phyloP scores from a whole-genome alignment of 2,329 filamentous ascomycete species.

The Arthrobotrys iridis region DNA sequence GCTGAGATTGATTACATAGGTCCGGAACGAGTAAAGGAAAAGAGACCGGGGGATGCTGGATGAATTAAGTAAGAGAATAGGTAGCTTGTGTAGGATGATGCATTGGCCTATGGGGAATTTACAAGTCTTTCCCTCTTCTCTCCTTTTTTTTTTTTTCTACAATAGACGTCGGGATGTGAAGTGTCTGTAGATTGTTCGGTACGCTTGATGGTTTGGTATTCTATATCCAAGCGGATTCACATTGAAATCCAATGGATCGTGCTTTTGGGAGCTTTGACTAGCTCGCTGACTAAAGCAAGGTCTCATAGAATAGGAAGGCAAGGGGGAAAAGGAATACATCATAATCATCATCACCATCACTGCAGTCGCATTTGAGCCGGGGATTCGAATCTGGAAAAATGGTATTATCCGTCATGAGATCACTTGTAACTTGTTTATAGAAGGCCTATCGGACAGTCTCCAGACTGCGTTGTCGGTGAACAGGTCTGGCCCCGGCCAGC shows the following conservation, averaged over 20 bases:
- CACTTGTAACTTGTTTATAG: background rate
- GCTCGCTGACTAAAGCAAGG: no score
- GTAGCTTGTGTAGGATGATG: conserved; percentile 12
- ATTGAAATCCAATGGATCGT: no score
- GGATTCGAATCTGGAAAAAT: conserved; percentile 8
- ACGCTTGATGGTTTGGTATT: background rate
- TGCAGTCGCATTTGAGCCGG: background rate
- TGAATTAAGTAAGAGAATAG: conserved; percentile 17
- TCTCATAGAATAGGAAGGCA: background rate
- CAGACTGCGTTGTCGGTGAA: conserved; percentile 11
- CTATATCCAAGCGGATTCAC: background rate
- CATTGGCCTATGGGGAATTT: conserved; percentile 17
- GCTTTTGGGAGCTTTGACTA: no score
- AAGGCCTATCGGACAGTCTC: conserved; percentile 6
- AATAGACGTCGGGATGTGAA: background rate
- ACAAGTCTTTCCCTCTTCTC: no score
- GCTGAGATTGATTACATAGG: background rate
- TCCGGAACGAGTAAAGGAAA: conserved; percentile 2
- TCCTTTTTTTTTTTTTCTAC: no score
- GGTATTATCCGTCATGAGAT: conserved; percentile 18
- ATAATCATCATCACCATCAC: no score
- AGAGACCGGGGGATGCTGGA: background rate
- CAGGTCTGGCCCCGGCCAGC: conserved; percentile 3
- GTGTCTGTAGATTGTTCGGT: background rate
- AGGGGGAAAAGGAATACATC: background rate